Conservation (phyloP, 768 basidiomycete genomes). For the Strobilomyces dryophilus region DNA sequence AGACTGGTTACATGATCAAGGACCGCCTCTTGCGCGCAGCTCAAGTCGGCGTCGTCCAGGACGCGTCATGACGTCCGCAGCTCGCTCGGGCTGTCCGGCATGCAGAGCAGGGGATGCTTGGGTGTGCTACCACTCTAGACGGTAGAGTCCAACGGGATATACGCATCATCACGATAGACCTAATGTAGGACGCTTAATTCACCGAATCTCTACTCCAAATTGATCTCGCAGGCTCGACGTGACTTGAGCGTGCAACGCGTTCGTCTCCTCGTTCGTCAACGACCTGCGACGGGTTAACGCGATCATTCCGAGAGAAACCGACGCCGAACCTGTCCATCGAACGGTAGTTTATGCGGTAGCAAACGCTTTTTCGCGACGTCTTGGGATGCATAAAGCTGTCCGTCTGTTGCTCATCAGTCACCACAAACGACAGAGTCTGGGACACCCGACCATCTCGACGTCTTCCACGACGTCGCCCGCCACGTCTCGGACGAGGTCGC, state of each 20-base stretch:
- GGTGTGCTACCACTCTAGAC: conserved; percentile 26
- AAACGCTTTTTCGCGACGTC: conserved; percentile 71
- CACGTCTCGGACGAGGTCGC: conserved; percentile 88
- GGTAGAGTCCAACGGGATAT: conserved; percentile 18
- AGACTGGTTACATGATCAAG: conserved; percentile 91
- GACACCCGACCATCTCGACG: conserved; percentile 65
- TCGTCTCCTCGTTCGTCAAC: conserved; percentile 85
- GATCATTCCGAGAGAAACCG: background rate
- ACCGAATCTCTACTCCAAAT: conserved; percentile 87
- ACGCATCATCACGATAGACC: conserved; percentile 32
- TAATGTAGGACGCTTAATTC: conserved; percentile 43
- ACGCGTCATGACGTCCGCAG: conserved; percentile 35
- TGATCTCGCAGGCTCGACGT: conserved; percentile 49
- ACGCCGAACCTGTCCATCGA: conserved; percentile 85
- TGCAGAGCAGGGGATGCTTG: conserved; percentile 9
- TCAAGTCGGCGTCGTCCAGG: conserved; percentile 93
- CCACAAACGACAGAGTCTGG: background rate
- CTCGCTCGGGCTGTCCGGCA: background rate
- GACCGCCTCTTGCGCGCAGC: conserved; percentile 90
- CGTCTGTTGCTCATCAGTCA: conserved; percentile 49
- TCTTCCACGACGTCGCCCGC: conserved; percentile 92
- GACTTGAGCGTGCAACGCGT: conserved; percentile 68
- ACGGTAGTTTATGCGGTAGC: conserved; percentile 90
- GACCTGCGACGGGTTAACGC: conserved; percentile 46
- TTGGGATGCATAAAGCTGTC: conserved; percentile 91